Evolutionary conservation across 345 rosid species (phyloP).

Genomic region (Brassica nigra): DNA sequence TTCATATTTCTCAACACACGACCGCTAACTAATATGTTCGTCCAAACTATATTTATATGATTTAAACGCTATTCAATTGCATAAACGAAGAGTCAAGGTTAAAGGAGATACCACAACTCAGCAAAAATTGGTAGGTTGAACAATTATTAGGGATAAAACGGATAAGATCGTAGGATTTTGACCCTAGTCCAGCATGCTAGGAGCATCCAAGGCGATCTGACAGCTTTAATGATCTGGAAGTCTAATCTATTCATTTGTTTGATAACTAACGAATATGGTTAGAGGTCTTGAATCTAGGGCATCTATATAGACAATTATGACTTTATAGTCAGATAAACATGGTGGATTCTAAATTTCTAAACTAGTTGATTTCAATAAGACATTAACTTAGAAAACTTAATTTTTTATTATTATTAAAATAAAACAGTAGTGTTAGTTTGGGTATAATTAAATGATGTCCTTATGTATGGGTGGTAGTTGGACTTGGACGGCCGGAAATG

Average conservation of each 20-base stretch:
- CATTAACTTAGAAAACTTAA: neutral
- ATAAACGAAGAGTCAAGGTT: neutral
- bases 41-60: neutral
- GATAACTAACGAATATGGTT: neutral
- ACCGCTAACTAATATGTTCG: neutral
- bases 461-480: neutral
- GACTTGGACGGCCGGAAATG: neutral
- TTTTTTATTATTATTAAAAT: neutral
- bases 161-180: neutral
- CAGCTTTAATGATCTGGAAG: neutral
- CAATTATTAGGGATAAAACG: constrained; percentile 3
- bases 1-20: neutral
- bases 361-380: neutral
- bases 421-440: neutral
- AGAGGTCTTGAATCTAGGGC: neutral
- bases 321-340: neutral
- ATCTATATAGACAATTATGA: neutral
- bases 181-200: neutral
- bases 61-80: neutral
- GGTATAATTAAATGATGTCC: neutral
- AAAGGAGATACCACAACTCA: neutral
- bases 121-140: neutral
- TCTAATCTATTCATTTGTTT: neutral
- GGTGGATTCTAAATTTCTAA: neutral
- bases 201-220: neutral